Conservation (phyloP, 2,329 filamentous ascomycete species). For the Neopestalotiopsis sp. region DNA sequence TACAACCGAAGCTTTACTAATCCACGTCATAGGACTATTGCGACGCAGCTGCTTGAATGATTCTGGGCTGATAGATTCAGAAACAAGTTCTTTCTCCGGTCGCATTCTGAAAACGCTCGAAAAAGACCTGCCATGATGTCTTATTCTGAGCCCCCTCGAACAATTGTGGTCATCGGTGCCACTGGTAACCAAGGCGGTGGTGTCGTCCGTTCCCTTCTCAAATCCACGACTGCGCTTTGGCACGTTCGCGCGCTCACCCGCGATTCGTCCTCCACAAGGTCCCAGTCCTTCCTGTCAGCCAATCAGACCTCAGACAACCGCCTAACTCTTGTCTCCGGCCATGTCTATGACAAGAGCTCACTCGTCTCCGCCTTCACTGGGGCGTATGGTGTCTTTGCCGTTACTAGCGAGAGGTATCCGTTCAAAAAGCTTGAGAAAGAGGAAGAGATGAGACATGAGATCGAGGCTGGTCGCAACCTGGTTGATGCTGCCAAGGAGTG, state of each 20-base stretch:
- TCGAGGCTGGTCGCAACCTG: neutral
- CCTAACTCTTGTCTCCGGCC: neutral
- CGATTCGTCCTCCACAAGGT: neutral
- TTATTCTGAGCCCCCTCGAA: neutral
- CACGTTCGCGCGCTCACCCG: conserved; percentile 4
- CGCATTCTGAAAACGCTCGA: too few species aligned
- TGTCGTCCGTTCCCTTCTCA: neutral
- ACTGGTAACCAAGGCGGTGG: neutral
- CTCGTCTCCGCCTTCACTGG: neutral
- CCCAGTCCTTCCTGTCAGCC: neutral
- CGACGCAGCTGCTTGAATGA: too few species aligned
- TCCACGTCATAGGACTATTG: too few species aligned
- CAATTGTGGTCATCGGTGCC: neutral
- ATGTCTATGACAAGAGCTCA: neutral
- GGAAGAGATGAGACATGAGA: conserved; percentile 6
- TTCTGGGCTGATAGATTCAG: too few species aligned
- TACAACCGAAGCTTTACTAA: too few species aligned
- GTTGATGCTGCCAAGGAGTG: neutral
- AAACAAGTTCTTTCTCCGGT: too few species aligned
- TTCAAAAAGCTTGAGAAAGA: neutral
- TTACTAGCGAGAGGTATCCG: neutral
- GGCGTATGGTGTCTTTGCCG: conserved; percentile 10
- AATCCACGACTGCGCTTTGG: neutral
- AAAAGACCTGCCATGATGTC: too few species aligned
- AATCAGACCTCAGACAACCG: neutral